Evolutionary conservation across 768 basidiomycete genomes (phyloP), one percentile per base, ranked within the genome.

Genomic region (Cystofilobasidium macerans): DNA sequence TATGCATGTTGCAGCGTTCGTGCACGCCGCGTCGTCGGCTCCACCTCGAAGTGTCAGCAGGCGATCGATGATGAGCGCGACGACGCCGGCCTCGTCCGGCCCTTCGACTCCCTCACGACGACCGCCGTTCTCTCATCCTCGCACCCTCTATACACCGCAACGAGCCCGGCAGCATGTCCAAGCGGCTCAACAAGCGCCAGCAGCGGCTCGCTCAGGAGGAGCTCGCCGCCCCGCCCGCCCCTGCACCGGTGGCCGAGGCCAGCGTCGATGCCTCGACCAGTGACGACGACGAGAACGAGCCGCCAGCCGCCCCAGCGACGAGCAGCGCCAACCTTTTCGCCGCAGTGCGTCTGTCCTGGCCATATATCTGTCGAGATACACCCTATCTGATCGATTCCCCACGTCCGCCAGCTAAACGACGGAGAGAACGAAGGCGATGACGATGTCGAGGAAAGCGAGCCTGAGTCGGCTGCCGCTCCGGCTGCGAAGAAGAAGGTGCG

Each of bases 401-500:
- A n/a, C n/a, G n/a, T n/a, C 43, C 32, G 28, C 33, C 63, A 58
- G 48, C 51, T 48, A 24, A 51, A 58, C 47, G 43, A 40, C 43
- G 61, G 47, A 28, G 28, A 43, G 24, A 30, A 64, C 40, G 69
- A 64, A 9, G 65, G 62, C 18, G 68, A 69, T 51, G 40, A 69
- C 28, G 62, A 67, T 20, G 62, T 67, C 24, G 68, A 69, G 2
- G 71, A 76, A 18, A 74, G 70, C 6, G 72, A 70, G 24, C 75
- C 73, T 0, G 82, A 82, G 16, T 80, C 81, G 33, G 79, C 81
- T 42, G 70, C 45, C 62, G 67, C 72, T 30, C 47, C 53, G 67
- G 43, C 61, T 70, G 62, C 71, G 35, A 64, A 36, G 63, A 72
- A 72, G 68, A 71, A 72, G 69, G 71, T 68, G 33, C 45, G 16